Evolutionary conservation across 2,329 filamentous ascomycete species (phyloP), one percentile per base, ranked within the genome.

Genomic region (Phoma sp.): DNA sequence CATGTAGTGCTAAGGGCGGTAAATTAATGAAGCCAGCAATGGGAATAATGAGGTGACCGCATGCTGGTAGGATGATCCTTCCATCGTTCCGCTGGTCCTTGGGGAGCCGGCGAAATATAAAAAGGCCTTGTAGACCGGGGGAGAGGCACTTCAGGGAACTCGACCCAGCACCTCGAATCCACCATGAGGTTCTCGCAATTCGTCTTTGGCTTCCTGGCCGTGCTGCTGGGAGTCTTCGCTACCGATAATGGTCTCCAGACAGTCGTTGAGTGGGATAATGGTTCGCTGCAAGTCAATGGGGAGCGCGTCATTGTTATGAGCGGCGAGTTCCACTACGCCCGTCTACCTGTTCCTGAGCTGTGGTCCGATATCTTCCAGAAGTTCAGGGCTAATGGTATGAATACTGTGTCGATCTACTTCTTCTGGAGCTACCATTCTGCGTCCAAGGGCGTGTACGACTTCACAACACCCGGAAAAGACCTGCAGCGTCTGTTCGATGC

Each of bases 341-440:
- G 82, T 3, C 74, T 84, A 31, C 82, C 82, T 0, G 80, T 84
- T 0, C 82, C 82, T 0, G 82, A 83, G 46, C 61, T 84, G 24
- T 84, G 82, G 70, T 62, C 81, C 33, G 81, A 84, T 58, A 78
- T 84, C 31, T 82, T 84, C 52, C 81, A 84, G 47, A 84, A 84
- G 55, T 76, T 83, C 55, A 77, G 78, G 57, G 80, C 82, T 8
- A 81, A 79, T 61, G 82, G 82, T 0, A 82, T 83, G 67, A 84
- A 84, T 66, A 73, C 81, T 15, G 74, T 84, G 22, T 73, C 77
- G 54, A 70, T 81, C 29, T 82, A 81, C 67, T 81, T 82, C 61
- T 81, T 81, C 69, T 82, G 79, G 78, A 80, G 77, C 4, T 82
- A 81, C 53, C 79, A 81, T 62, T 80, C 75, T 36, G 70, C 75